Base-by-base conservation (phyloP, 805 yeast genomes). In the Starmerella bombicola region DNA sequence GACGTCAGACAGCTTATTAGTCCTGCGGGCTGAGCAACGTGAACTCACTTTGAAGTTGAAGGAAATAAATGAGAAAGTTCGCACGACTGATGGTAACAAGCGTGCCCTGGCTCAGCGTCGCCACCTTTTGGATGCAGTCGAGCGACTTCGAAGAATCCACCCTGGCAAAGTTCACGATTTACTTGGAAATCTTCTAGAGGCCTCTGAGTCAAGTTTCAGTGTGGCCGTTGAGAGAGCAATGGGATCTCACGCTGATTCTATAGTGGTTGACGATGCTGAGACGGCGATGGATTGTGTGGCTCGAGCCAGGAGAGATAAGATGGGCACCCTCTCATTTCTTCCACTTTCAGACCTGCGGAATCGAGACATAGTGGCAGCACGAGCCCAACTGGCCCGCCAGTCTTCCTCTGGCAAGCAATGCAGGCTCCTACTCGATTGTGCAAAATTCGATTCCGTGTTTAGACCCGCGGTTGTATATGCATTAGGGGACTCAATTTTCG, bases 291-390 rank as follows among this genome's bases (percentile, higher is more conserved):
- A 76, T 46, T 82, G 93, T 56, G 80, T 91, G 47, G 73, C 74
- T 7, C 79, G 78, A 42, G 64, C 88, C 56, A 82, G 84, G 52
- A 86, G 81, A 49, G 88, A 88, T 55, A 70, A 95, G 49, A 66
- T 79, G 10, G 97, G 97, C 35, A 69, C 71, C 6, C 85, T 91
- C 1, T 75, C 93, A 1, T 86, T 91, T 53, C 79, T 91, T 44
- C 97, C 98, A 0, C 62, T 91, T 38, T 91, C 85, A 53, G 69
- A 85, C 1, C 76, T 91, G 24, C 71, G 67, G 7, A 73, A 74
- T 1, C 68, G 63, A 26, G 65, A 76, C 4, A 66, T 77, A 35
- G 37, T 33, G 20, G 17, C 19, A 20, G 24, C 37, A n/a, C 38
- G 47, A 15, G 46, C 41, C 7, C 38, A 10, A 8, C 34, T 35